Evolutionary conservation across 495 filamentous ascomycete genomes (phyloP), one percentile per base, ranked within the genome.

Genomic region (Sphaerosporella brunnea): DNA sequence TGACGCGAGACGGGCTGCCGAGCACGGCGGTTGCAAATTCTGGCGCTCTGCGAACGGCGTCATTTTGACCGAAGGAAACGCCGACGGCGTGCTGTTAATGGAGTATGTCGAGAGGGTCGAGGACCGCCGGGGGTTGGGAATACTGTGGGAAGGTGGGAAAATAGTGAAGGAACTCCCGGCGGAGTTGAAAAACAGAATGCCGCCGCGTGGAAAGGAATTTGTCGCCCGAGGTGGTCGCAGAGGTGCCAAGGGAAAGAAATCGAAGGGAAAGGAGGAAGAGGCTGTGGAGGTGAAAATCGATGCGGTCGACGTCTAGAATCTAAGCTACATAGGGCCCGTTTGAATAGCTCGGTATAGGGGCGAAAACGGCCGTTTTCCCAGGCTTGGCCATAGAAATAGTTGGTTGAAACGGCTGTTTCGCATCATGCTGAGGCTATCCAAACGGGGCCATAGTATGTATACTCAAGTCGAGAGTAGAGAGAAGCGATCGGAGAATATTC

Each of bases 21-120:
- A 65, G 15, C 73, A 74, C 13, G 73, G 70, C 0, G 79, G 74
- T 48, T 66, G 90, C 2, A 69, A 69, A 58, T 95, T 90, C 71
- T 94, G 82, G 79, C 62, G 74, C 48, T 86, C 80, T 63, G 82
- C 82, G 45, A 97, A 97, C 62, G 84, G 77, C 1, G 90, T 88
- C 1, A 47, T 60, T 18, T 23, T 61, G 53, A 80, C 82, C 19
- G 57, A 92, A 43, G 67, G 66, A n/a, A 74, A 75, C 19, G 73
- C 68, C 0, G 78, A 73, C 50, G 68, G 88, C 8, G 68, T 68
- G 58, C 92, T 90, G 71, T 88, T 78, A 74, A 59, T 79, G 50
- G 82, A 78, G 63, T 83, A 81, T 50, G 95, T 95, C 58, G 79
- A 74, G 2, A 88, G 82, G 54, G 78, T 83, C 4, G 67, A 70